phyloP scores from a whole-genome alignment of 805 yeast genomes.

The Suhomyces sp. region DNA sequence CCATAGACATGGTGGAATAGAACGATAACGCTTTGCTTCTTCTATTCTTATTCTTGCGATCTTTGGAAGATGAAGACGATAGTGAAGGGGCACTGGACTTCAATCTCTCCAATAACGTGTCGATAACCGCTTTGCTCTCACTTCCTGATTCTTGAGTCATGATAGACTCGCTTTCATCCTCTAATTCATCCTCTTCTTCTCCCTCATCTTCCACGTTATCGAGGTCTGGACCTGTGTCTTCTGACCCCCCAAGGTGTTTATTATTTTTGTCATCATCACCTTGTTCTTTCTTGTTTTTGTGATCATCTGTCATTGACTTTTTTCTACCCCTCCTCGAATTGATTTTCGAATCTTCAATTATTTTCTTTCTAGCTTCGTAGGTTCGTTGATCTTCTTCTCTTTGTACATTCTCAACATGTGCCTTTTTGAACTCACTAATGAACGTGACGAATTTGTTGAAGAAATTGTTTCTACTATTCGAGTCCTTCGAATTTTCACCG shows the following conservation, averaged over 20 bases:
- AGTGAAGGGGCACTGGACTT: constrained; percentile 28
- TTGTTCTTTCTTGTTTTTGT: constrained; percentile 9
- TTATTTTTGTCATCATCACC: constrained; percentile 18
- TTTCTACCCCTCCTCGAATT: constrained; percentile 7
- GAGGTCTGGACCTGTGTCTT: not conserved
- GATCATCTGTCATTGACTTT: constrained; percentile 10
- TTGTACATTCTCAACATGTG: constrained; percentile 72
- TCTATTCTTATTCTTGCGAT: constrained; percentile 20
- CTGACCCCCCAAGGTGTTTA: not conserved
- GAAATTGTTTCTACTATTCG: constrained; percentile 63
- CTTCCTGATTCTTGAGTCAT: constrained; percentile 4
- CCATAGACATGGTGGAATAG: constrained; percentile 29
- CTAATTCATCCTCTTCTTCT: constrained; percentile 13
- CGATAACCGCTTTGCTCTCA: constrained; percentile 27
- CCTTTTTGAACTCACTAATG: constrained; percentile 74
- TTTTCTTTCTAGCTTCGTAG: constrained; percentile 36
- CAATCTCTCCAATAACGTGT: constrained; percentile 30
- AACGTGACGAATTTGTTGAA: constrained; percentile 80
- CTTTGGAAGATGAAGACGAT: constrained; percentile 14
- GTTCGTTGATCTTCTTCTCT: constrained; percentile 74
- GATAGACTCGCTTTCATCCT: constrained; percentile 6
- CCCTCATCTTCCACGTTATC: constrained; percentile 8
- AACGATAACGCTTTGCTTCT: constrained; percentile 35
- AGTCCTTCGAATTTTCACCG: constrained; percentile 85
- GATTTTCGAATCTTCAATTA: constrained; percentile 27